Conservation (phyloP, 495 filamentous ascomycete genomes). For the Xylaria longipes region DNA sequence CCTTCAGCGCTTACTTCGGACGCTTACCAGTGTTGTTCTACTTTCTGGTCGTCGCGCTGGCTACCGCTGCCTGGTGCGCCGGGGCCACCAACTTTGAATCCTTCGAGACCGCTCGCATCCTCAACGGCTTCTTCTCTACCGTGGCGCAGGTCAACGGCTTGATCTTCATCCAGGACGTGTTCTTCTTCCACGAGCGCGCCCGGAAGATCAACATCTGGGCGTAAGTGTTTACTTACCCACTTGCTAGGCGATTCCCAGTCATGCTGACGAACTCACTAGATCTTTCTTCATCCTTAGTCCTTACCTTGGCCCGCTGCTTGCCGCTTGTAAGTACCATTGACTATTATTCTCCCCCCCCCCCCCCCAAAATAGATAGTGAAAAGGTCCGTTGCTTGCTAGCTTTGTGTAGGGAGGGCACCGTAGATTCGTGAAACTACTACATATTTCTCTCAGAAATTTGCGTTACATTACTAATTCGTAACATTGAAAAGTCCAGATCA, state of each 20-base stretch:
- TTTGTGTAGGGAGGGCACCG: background rate
- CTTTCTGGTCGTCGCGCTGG: constrained; percentile 56
- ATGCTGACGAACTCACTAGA: constrained; percentile 17
- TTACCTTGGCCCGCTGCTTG: constrained; percentile 66
- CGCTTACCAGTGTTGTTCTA: constrained; percentile 66
- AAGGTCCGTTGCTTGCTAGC: background rate
- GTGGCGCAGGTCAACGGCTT: constrained; percentile 60
- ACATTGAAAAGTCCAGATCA: constrained; percentile 33
- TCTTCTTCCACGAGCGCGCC: constrained; percentile 69
- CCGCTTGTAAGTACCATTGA: constrained; percentile 37
- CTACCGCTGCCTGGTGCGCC: constrained; percentile 61
- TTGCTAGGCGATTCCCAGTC: constrained; percentile 43
- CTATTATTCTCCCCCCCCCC: constrained; percentile 25
- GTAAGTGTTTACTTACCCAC: constrained; percentile 21
- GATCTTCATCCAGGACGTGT: constrained; percentile 70
- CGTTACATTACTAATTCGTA: background rate
- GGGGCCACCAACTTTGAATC: constrained; percentile 58
- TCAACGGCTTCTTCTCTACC: constrained; percentile 69
- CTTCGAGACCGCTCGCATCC: constrained; percentile 64
- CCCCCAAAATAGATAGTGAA: background rate
- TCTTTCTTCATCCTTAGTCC: constrained; percentile 57
- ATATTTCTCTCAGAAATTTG: background rate
- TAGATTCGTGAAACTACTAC: background rate
- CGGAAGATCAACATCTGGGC: constrained; percentile 70
- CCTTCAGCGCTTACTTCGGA: constrained; percentile 64